Conservation (phyloP, 331 rosid species). For the Ulmus americana region DNA sequence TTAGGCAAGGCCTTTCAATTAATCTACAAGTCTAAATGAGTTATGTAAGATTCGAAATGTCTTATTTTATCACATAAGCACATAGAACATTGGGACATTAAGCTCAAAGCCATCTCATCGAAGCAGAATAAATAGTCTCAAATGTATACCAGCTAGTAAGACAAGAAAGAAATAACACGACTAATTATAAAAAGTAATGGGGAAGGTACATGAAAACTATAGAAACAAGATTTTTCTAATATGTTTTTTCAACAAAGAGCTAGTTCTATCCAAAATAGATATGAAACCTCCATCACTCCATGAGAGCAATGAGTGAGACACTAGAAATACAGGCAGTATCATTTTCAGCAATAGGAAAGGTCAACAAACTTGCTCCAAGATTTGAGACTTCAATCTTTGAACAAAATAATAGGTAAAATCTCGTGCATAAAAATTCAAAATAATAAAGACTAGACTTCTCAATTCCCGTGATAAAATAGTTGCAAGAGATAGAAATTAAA, state of each 20-base stretch:
- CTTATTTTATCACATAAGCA: too few species aligned
- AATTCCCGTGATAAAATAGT: neutral
- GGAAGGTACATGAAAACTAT: neutral
- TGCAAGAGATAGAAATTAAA: constrained; percentile 21
- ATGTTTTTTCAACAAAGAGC: neutral
- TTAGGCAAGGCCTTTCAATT: neutral
- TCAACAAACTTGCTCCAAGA: constrained; percentile 1
- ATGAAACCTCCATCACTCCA: neutral
- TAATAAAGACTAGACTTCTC: neutral
- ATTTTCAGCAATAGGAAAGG: neutral
- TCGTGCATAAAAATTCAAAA: constrained; percentile 20
- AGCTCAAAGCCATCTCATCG: too few species aligned
- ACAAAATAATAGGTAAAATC: constrained; percentile 24
- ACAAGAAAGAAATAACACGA: constrained; percentile 3
- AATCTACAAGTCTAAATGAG: neutral
- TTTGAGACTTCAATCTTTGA: constrained; percentile 8
- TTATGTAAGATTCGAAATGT: too few species aligned
- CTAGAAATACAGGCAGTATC: constrained; percentile 1
- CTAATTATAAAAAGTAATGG: neutral
- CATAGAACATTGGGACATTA: too few species aligned
- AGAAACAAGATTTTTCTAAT: neutral
- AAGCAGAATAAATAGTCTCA: too few species aligned
- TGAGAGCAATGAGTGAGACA: neutral
- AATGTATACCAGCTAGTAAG: neutral
- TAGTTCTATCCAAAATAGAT: neutral